Evolutionary conservation across 2,329 filamentous ascomycete genomes (phyloP).

Genomic region (Penicillium griseofulvum): DNA sequence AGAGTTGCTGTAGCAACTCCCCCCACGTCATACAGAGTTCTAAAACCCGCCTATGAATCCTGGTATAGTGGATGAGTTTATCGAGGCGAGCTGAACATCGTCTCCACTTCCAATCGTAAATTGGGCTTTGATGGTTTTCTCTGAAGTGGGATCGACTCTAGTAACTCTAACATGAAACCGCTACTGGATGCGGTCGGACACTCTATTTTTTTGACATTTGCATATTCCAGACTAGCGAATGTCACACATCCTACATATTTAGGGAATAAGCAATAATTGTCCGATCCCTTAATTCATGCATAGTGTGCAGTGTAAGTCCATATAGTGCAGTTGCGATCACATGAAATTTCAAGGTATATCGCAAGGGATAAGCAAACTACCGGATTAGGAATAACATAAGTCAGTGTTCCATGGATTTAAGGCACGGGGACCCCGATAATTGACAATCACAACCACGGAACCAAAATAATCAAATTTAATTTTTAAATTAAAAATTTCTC

Average conservation of each 20-base stretch:
- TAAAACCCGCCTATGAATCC: not conserved
- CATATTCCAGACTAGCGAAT: conserved; percentile 2
- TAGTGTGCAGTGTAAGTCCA: too few relatives aligned
- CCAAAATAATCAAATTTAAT: not conserved
- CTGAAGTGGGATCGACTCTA: not conserved
- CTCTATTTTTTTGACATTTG: not conserved
- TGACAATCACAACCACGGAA: conserved; percentile 3
- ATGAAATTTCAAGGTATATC: not conserved
- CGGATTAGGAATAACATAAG: conserved; percentile 16
- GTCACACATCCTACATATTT: not conserved
- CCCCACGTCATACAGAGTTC: conserved; percentile 22
- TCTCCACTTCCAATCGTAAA: conserved; percentile 7
- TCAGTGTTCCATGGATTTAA: conserved; percentile 17
- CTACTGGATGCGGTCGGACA: not conserved
- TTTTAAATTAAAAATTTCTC: not conserved
- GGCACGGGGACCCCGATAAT: conserved; percentile 14
- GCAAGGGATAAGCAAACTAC: conserved; percentile 22
- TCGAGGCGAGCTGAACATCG: conserved; percentile 20
- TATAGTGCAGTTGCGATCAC: too few relatives aligned
- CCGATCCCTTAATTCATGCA: not conserved
- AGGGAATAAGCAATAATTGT: conserved; percentile 2
- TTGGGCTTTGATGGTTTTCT: not conserved
- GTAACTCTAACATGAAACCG: not conserved
- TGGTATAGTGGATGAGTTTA: conserved; percentile 5
- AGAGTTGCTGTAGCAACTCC: conserved; percentile 23